These are phyloP conservation scores for Pseudonectria buxi DNA, from an alignment of 2,329 filamentous ascomycete species.

Conservation along the genomic window DNA sequence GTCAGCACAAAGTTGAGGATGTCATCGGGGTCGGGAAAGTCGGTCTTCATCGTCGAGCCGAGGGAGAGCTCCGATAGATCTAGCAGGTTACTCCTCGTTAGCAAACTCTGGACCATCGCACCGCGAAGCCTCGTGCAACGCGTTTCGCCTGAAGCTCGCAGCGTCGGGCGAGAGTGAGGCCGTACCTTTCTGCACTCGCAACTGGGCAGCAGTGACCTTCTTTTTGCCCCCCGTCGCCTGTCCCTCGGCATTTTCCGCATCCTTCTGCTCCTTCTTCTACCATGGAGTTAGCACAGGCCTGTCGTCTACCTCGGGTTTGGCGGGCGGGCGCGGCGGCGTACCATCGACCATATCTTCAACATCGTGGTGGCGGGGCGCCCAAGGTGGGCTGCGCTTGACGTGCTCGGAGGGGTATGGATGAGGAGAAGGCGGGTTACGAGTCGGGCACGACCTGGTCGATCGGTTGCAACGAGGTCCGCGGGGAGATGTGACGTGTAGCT, in stretches of 20 bases:
- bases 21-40: constrained; percentile 76
- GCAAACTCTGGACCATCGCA: neutral
- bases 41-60: constrained; percentile 71
- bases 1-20: constrained; percentile 78
- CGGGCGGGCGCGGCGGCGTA: constrained; percentile 32
- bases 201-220: constrained; percentile 93
- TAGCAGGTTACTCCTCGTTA: constrained; percentile 27
- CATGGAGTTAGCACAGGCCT: constrained; percentile 17
- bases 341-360: constrained; percentile 99
- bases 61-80: constrained; percentile 77
- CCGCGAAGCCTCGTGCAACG: too few species aligned
- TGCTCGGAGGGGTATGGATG: constrained; percentile 5
- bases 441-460: too few species aligned
- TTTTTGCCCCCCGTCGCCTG: constrained; percentile 71
- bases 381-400: constrained; percentile 16
- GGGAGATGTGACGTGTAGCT: too few species aligned
- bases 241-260: constrained; percentile 76
- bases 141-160: neutral
- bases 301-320: neutral
- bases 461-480: too few species aligned
- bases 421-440: constrained; percentile 1
- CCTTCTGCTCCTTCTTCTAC: constrained; percentile 94
- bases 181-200: constrained; percentile 90
- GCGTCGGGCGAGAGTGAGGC: constrained; percentile 1
- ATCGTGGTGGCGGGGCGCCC: constrained; percentile 48